Evolutionary conservation across 257 asterid species (phyloP).

Genomic region (Capsicum rhomboideum): DNA sequence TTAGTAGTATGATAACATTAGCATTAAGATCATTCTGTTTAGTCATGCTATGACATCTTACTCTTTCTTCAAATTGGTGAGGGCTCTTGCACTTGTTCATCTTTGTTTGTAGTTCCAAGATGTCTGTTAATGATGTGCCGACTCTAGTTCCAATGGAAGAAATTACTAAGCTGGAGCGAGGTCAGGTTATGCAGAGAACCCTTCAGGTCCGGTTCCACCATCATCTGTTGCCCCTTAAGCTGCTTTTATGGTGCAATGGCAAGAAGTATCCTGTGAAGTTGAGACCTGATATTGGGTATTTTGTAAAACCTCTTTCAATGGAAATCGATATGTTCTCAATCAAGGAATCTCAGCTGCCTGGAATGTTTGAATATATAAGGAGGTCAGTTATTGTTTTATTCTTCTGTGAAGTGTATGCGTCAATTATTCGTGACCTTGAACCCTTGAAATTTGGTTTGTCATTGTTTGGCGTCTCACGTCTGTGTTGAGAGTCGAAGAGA

Average conservation of each 20-base stretch:
- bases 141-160: constrained; percentile 66
- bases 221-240: constrained; percentile 91
- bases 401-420: background rate
- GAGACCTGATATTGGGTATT: constrained; percentile 92
- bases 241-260: constrained; percentile 53
- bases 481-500: background rate
- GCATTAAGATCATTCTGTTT: background rate
- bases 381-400: constrained; percentile 48
- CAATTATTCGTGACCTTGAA: background rate
- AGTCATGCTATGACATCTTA: background rate
- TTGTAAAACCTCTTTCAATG: constrained; percentile 78
- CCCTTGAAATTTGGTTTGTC: background rate
- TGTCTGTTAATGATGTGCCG: constrained; percentile 37
- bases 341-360: constrained; percentile 83
- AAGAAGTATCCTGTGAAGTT: constrained; percentile 65
- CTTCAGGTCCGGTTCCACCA: constrained; percentile 84
- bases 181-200: constrained; percentile 38
- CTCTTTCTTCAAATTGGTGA: background rate
- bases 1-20: background rate
- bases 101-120: constrained; percentile 36
- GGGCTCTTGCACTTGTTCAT: constrained; percentile 3
- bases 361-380: constrained; percentile 78
- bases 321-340: constrained; percentile 47
- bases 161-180: constrained; percentile 55
- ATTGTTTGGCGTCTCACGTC: background rate